Evolutionary conservation across 1,284 basidiomycete species (phyloP), one percentile per base, ranked within the genome.

Genomic region (Cryptococcus sp.): DNA sequence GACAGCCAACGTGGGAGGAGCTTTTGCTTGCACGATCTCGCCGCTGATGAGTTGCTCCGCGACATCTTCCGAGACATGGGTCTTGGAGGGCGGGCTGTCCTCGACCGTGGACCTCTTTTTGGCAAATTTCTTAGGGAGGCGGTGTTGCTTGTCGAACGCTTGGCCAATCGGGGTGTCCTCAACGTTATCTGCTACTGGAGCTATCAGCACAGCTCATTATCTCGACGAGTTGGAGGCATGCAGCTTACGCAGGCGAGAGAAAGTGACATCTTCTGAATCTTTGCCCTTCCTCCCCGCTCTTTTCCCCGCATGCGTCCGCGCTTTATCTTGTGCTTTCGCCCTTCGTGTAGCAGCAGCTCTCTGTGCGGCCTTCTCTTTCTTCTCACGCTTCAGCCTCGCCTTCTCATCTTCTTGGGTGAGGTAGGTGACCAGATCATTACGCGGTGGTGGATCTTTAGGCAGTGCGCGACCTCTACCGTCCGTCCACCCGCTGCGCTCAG

Each of bases 141-240:
- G 23, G n/a, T 60, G 61, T 47, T 66, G 67, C 20, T 60, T 62
- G 13, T 70, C 57, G 16, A 73, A 48, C 20, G 53, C 59, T 42
- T 63, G 39, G 3, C 71, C 20, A 47, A 73, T 69, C 25, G 71
- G 71, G 45, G 45, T 69, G 1, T 62, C 54, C 0, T 54, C 51
- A 7, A n/a, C 60, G 0, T 63, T 48, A 5, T 11, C 56, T 1
- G 69, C 69, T 17, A 49, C 62, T 15, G 57, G 48, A 10, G 68
- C 68, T 68, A 22, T 10, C n/a, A 43, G 23, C 23, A 17, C 20
- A 40, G 22, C 17, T 20, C 17, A 19, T 1, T 41, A 15, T 11
- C 2, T 19, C 13, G 23, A 30, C n/a, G 39, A 23, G 22, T 17
- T 45, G 17, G 17, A 43, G 20, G 20, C 27, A 38, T 27, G 19